Percentiles rank a stretch among this genome's conserved stretches.
These are phyloP conservation scores for Acanthamoeba royreba DNA, from an alignment of 208 protist genomes.

Conservation along the genomic window DNA sequence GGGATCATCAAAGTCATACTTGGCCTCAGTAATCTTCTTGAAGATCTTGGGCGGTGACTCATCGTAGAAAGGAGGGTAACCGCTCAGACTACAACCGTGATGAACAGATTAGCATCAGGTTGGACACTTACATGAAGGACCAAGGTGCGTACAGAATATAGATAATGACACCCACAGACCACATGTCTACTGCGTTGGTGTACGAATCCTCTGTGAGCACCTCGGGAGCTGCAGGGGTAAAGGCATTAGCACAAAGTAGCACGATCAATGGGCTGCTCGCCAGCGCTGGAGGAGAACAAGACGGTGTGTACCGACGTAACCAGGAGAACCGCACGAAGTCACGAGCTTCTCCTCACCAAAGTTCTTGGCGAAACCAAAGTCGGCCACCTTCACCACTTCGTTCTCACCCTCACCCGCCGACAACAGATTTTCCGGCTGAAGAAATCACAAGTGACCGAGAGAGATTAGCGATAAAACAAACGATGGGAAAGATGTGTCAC, in stretches of 20 bases:
- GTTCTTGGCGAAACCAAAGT: conserved; percentile 68
- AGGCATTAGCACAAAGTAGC: not conserved
- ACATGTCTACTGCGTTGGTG: conserved; percentile 76
- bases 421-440: conserved; percentile 67
- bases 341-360: conserved; percentile 56
- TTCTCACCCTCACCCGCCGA: conserved; percentile 9
- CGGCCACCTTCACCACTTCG: conserved; percentile 59
- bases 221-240: conserved; percentile 60
- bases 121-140: not conserved
- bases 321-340: conserved; percentile 76
- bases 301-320: conserved; percentile 67
- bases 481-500: not conserved
- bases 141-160: conserved; percentile 67
- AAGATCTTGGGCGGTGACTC: conserved; percentile 64
- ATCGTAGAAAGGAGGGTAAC: conserved; percentile 72
- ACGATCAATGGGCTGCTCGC: not conserved
- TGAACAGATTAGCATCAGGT: not conserved
- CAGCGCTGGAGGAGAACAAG: not conserved
- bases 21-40: conserved; percentile 62
- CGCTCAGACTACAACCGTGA: conserved; percentile 39
- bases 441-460: not conserved
- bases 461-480: not conserved
- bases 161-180: conserved; percentile 74
- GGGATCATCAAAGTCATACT: conserved; percentile 64
- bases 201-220: conserved; percentile 70